These are phyloP conservation scores for Elongisporangium undulatum DNA, from an alignment of 352 stramenopile species.

Conservation along the genomic window DNA sequence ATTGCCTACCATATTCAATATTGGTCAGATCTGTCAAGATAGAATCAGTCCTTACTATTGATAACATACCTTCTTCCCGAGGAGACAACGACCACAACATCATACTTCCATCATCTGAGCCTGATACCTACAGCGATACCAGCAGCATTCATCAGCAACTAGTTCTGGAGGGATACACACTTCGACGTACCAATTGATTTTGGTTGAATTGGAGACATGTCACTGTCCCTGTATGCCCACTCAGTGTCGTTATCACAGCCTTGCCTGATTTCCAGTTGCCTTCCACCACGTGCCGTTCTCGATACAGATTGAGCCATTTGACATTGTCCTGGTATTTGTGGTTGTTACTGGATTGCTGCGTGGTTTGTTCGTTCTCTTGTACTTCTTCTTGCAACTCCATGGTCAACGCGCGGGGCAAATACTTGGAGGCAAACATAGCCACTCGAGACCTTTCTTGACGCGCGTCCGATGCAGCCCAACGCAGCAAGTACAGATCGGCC, in stretches of 20 bases:
- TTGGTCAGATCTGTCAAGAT: neutral
- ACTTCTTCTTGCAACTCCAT: neutral
- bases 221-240: slow-evolving; percentile 19
- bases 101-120: slow-evolving; percentile 26
- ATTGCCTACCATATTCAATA: neutral
- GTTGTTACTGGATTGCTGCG: neutral
- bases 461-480: slow-evolving; percentile 10
- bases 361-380: neutral
- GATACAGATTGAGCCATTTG: slow-evolving; percentile 13
- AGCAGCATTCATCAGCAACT: neutral
- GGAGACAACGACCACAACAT: slow-evolving; percentile 25
- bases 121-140: slow-evolving; percentile 12
- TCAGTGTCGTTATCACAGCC: slow-evolving; percentile 20
- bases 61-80: slow-evolving; percentile 9
- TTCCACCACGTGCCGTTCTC: slow-evolving; percentile 20
- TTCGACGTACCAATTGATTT: slow-evolving; percentile 5
- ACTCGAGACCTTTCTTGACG: slow-evolving; percentile 8
- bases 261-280: slow-evolving; percentile 16
- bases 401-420: neutral
- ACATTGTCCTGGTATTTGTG: neutral
- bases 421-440: slow-evolving; percentile 8
- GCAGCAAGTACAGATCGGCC: slow-evolving; percentile 14
- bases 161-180: neutral
- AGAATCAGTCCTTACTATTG: neutral
- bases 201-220: slow-evolving; percentile 24